Base-by-base conservation (phyloP, 2,329 filamentous ascomycete genomes). In the Fusarium tuaranense region DNA sequence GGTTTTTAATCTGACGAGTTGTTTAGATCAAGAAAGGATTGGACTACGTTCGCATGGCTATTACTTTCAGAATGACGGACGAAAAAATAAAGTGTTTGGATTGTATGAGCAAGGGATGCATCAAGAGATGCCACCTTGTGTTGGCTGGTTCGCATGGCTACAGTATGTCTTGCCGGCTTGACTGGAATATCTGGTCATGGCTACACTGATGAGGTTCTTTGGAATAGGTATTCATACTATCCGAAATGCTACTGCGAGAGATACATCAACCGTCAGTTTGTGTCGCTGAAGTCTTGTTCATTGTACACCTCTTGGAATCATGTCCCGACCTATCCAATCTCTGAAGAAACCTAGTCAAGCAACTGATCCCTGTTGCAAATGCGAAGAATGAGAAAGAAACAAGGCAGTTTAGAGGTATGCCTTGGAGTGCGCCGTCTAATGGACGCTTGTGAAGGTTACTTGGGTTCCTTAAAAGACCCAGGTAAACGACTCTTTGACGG, bases 401-500 rank as follows among this genome's bases (percentile, higher is more conserved):
- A n/a, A 59, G 22, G 20, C 20, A 39, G 20, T 27, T 18, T 59
- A n/a, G 55, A 14, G 51, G 27, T 2, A 10, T 57, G 53, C 53
- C 53, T 36, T 57, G 30, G 4, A 22, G 13, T 34, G 3, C 27
- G 48, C 25, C 25, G 16, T 8, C 9, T 53, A n/a, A 5, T 53
- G 10, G 16, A 27, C 44, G 44, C 14, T 9, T 34, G 51, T 6
- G 14, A 53, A 53, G 25, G 14, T 36, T 53, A 20, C 44, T 18
- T 27, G 44, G 44, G 44, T 2, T 16, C 5, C 14, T 70, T 80
- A 92, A 74, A 91, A 92, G 9, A 90, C 84, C 91, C 91, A 93
- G 27, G 88, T 91, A 78, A 93, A 93, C 7, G 90, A 89, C 77
- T 92, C 88, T 78, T 88, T 84, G 46, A 93, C 90, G 63, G 89